Base-by-base conservation (phyloP, 306 rosid genomes). In the Crotalaria pallida region DNA sequence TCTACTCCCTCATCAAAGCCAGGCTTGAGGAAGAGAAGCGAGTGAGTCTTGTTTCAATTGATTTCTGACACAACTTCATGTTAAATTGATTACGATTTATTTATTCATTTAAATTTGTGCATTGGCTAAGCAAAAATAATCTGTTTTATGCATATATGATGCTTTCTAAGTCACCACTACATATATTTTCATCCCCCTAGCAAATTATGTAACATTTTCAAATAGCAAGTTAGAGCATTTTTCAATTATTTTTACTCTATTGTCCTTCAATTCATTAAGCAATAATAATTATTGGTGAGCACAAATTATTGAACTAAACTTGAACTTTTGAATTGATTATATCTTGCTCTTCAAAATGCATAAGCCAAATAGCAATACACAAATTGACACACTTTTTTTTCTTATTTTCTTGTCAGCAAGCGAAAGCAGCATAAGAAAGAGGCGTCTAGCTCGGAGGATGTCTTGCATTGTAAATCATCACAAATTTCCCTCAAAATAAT, bases 1-100 rank as follows among this genome's bases (percentile, higher is more conserved):
- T 73, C 76, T 93, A 93, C 81, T 93, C 97, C 3, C 69, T 43
- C 83, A 85, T 90, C 88, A 93, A 93, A 83, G 97, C 98, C 77
- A 77, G 55, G 81, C 48, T 92, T 61, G 98, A 92, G 78, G 98
- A 92, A 82, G 96, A 88, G 93, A 92, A 92, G 87, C 89, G 87
- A 71, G 98, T 92, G 56, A 92, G 98, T 83, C 33, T 41, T 50
- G 9, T 63, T 72, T 65, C 61, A 58, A 27, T 61, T 45, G 1
- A 31, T 53, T 16, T 69, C 21, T 31, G 4, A 65, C 34, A 7
- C 13, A 24, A 62, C 21, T 45, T 44, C 53, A n/a, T 34, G 16
- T 48, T 38, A 34, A 76, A 10, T 45, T 75, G 33, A 18, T 66
- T 44, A 41, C 31, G 55, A 26, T 16, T 45, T n/a, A 5, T 5